Percentiles rank a stretch among this genome's conserved stretches.
These are phyloP conservation scores for Rhodotorula sphaerocarpa DNA, from an alignment of 768 basidiomycete genomes.

Conservation along the genomic window DNA sequence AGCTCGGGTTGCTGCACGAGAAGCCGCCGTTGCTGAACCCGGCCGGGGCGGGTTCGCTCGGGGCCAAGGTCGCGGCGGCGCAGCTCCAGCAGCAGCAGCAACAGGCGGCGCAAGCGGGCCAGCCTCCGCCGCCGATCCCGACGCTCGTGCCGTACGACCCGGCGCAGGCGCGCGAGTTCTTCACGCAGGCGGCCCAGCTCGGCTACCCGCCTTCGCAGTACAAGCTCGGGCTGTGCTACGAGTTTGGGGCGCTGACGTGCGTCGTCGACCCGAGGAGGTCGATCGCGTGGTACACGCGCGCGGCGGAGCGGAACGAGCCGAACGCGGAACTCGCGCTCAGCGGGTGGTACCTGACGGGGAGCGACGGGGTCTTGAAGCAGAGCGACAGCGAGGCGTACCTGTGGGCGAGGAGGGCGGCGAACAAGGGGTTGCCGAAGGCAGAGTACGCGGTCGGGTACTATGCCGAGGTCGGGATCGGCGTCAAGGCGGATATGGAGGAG, in stretches of 20 bases:
- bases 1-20: constrained; percentile 55
- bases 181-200: constrained; percentile 81
- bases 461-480: constrained; percentile 92
- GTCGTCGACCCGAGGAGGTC: constrained; percentile 86
- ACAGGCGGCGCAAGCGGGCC: constrained; percentile 3
- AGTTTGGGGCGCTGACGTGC: constrained; percentile 80
- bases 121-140: constrained; percentile 38
- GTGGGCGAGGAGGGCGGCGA: constrained; percentile 92
- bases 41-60: constrained; percentile 20
- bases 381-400: constrained; percentile 97
- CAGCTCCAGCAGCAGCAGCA: constrained; percentile 5
- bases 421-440: constrained; percentile 91
- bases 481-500: constrained; percentile 89
- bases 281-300: constrained; percentile 98
- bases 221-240: constrained; percentile 90
- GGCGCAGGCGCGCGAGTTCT: constrained; percentile 70
- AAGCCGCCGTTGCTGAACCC: constrained; percentile 40
- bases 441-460: constrained; percentile 95
- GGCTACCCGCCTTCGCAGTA: constrained; percentile 90
- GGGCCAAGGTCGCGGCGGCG: background rate
- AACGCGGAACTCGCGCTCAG: constrained; percentile 93
- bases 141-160: constrained; percentile 69
- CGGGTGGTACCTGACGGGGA: constrained; percentile 96
- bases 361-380: constrained; percentile 91
- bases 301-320: constrained; percentile 89